Percentiles rank a stretch among this genome's conserved stretches.
Evolutionary conservation across 441 rosid species (phyloP).

Genomic region (Populus hybrid): DNA sequence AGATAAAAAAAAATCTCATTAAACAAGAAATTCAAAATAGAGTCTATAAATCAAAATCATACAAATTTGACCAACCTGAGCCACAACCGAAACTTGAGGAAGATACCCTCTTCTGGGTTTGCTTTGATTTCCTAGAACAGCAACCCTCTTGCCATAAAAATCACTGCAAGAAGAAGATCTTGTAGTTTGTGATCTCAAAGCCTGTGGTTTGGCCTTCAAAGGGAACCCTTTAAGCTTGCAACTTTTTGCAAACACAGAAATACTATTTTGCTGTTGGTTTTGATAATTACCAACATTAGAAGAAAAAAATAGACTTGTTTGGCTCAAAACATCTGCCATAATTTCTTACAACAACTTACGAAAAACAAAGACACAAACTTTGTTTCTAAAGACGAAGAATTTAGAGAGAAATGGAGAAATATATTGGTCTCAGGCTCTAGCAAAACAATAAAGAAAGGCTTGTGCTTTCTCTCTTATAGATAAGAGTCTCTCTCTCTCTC

Average conservation of each 20-base stretch:
- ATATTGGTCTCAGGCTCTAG: not conserved
- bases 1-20: not conserved
- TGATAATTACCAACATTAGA: conserved; percentile 14
- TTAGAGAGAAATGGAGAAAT: not conserved
- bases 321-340: conserved; percentile 56
- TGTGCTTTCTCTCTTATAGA: not conserved
- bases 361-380: not conserved
- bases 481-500: not conserved
- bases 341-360: not conserved
- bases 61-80: conserved; percentile 46
- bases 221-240: conserved; percentile 33
- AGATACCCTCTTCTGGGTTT: conserved; percentile 22
- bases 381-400: not conserved
- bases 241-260: conserved; percentile 29
- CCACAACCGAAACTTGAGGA: conserved; percentile 23
- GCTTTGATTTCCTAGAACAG: conserved; percentile 25
- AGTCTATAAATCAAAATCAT: not conserved
- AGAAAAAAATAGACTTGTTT: conserved; percentile 33
- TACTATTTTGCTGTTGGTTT: conserved; percentile 16
- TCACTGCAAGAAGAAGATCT: conserved; percentile 20
- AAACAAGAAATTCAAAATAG: not conserved
- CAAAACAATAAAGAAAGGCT: not conserved
- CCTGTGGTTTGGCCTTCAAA: conserved; percentile 31
- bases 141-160: conserved; percentile 42
- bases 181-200: conserved; percentile 26